Percentiles rank a stretch among this genome's conserved stretches.
These are phyloP conservation scores for Monosporascus sp. DNA, from an alignment of 2,329 filamentous ascomycete species.

Conservation along the genomic window DNA sequence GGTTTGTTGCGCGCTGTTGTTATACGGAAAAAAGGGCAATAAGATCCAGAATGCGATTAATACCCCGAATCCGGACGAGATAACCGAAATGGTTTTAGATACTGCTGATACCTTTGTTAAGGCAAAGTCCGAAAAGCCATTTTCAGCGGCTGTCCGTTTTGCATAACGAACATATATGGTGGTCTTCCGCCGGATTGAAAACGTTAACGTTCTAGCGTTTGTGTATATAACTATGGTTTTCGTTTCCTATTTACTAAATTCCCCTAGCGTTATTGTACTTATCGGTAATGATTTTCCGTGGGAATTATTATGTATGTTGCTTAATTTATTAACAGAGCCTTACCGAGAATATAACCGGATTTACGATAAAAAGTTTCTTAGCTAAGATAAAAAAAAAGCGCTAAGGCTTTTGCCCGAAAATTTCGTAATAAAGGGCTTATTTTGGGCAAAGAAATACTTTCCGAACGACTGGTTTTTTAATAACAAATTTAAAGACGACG, in stretches of 20 bases:
- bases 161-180: no score
- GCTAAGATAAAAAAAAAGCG: slow-evolving; percentile 34
- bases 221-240: slow-evolving; percentile 59
- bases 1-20: no score
- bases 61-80: no score
- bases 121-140: no score
- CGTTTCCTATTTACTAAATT: slow-evolving; percentile 39
- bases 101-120: no score
- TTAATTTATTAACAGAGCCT: slow-evolving; percentile 32
- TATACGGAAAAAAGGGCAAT: no score
- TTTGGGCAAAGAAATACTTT: slow-evolving; percentile 56
- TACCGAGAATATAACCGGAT: slow-evolving; percentile 30
- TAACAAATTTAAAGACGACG: slow-evolving; percentile 59
- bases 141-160: no score
- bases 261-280: slow-evolving; percentile 36
- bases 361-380: slow-evolving; percentile 41
- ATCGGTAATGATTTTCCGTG: slow-evolving; percentile 47
- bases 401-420: slow-evolving; percentile 62
- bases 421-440: slow-evolving; percentile 57
- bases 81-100: no score
- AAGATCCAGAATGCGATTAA: no score
- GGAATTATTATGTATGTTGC: slow-evolving; percentile 37
- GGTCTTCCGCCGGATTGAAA: slow-evolving; percentile 47
- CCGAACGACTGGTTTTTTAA: slow-evolving; percentile 53
- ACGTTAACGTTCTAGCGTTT: slow-evolving; percentile 56